Base-by-base conservation (phyloP, 306 rosid species). In the Styphnolobium japonicum region DNA sequence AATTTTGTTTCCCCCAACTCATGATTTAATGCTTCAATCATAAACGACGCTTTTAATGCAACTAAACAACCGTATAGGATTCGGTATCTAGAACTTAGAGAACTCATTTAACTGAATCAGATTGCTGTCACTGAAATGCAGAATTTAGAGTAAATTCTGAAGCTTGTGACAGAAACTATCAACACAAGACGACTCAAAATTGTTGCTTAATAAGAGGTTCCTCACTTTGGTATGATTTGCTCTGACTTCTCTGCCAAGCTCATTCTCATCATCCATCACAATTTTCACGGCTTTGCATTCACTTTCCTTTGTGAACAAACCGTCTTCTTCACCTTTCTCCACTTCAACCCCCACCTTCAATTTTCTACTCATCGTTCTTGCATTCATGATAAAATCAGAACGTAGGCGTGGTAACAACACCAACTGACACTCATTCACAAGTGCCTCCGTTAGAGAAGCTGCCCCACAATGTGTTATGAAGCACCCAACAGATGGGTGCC, bases 301-400 rank as follows among this genome's bases (percentile, higher is more conserved):
- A n/a, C n/a, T n/a, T n/a, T 9, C 64, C 45, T 29, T 56, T 3
- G 76, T 78, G 69, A 68, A 69, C 19, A 60, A 33, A 1, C 63
- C 82, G 1, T 66, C 75, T 37, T 78, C 77, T 58, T 68, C 42
- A 1, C 22, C 52, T 21, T 61, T 69, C 42, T 68, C n/a, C n/a
- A n/a, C n/a, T n/a, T n/a, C n/a, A n/a, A n/a, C n/a, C n/a, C n/a
- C n/a, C n/a, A n/a, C n/a, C n/a, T n/a, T n/a, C n/a, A n/a, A n/a
- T n/a, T n/a, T n/a, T n/a, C n/a, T n/a, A n/a, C n/a, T n/a, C n/a
- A n/a, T n/a, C n/a, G n/a, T n/a, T n/a, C n/a, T n/a, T n/a, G n/a
- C n/a, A n/a, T n/a, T n/a, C n/a, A n/a, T n/a, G n/a, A n/a, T n/a
- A n/a, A n/a, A n/a, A n/a, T n/a, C n/a, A n/a, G n/a, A n/a, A n/a